Evolutionary conservation across 2,329 filamentous ascomycete genomes (phyloP).

Genomic region (Colletotrichum melonis): DNA sequence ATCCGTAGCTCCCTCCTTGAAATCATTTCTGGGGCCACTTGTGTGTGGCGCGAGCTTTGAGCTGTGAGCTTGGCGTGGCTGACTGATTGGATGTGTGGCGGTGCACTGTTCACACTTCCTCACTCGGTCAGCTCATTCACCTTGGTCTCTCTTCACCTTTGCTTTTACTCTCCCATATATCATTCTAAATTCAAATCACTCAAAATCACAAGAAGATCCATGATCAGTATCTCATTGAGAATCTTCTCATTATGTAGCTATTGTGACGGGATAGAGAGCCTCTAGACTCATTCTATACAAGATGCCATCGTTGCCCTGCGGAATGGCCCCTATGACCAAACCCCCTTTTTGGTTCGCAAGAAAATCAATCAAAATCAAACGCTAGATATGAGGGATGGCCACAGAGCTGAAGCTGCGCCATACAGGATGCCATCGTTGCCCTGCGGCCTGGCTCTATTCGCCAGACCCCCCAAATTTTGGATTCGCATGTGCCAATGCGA

Average conservation of each 20-base stretch:
- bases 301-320: conserved; percentile 38
- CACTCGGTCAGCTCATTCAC: no score
- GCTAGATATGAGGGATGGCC: conserved; percentile 17
- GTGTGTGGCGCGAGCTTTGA: conserved; percentile 8
- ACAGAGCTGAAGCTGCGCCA: conserved; percentile 14
- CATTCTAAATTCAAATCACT: neutral
- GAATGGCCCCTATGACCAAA: conserved; percentile 29
- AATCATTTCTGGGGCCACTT: neutral
- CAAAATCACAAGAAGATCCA: neutral
- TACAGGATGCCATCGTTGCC: conserved; percentile 38
- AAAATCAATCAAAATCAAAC: conserved; percentile 4
- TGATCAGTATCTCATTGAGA: neutral
- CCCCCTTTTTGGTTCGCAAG: conserved; percentile 16
- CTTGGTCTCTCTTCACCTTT: neutral
- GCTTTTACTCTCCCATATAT: neutral
- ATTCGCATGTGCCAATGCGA: neutral
- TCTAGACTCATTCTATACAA: conserved; percentile 31
- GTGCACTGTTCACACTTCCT: neutral
- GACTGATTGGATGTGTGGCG: conserved; percentile 4
- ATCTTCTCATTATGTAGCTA: conserved; percentile 6
- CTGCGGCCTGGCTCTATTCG: conserved; percentile 33
- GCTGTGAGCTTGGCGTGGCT: neutral
- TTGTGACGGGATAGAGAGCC: conserved; percentile 23
- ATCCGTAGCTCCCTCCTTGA: conserved; percentile 20
- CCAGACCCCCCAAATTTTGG: conserved; percentile 26